Evolutionary conservation across 371 early-diverging fungal species (phyloP).

Genomic region (Mortierella polycephala): DNA sequence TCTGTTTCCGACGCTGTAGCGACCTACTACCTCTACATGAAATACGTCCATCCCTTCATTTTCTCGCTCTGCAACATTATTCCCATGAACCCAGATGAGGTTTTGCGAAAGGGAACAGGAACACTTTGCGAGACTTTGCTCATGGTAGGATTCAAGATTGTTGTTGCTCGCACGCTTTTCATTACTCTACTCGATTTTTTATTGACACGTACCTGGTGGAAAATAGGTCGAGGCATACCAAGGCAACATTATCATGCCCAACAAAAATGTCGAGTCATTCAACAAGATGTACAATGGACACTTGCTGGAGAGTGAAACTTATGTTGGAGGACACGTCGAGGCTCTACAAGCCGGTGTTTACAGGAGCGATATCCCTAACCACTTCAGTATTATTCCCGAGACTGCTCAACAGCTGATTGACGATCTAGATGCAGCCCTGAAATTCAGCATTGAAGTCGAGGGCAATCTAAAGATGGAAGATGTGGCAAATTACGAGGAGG

Average conservation of each 20-base stretch:
- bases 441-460: conserved; percentile 90
- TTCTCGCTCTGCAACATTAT: conserved; percentile 99
- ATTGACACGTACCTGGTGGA: background rate
- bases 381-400: conserved; percentile 85
- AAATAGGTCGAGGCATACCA: conserved; percentile 88
- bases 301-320: conserved; percentile 95
- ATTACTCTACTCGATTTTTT: background rate
- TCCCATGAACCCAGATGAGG: conserved; percentile 97
- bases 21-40: conserved; percentile 99
- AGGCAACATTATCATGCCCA: conserved; percentile 96
- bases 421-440: conserved; percentile 91
- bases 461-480: conserved; percentile 64
- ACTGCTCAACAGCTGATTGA: conserved; percentile 83
- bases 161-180: background rate
- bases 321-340: conserved; percentile 99
- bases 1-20: conserved; percentile 99
- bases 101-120: conserved; percentile 97
- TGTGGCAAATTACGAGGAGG: conserved; percentile 56
- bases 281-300: conserved; percentile 92
- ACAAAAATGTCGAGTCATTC: conserved; percentile 87
- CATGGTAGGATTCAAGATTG: conserved; percentile 75
- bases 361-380: conserved; percentile 94
- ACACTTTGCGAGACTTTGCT: conserved; percentile 98
- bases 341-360: conserved; percentile 99
- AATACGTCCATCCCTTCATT: conserved; percentile 99